Conservation (phyloP, 177 flowering plant genomes). For the Tripterygium wilfordii region DNA sequence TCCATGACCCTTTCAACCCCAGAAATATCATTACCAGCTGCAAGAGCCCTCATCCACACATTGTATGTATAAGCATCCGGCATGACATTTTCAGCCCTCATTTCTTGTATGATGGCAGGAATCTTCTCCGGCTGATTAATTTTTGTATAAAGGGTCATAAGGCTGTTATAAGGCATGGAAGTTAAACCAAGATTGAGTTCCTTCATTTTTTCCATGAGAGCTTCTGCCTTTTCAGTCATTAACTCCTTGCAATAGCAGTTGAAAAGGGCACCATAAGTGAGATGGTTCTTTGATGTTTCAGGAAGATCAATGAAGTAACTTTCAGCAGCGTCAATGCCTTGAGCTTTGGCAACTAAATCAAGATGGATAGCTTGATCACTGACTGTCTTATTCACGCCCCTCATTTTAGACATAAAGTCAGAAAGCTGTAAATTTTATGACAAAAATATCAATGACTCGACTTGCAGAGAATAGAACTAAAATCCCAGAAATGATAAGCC, state of each 20-base stretch:
- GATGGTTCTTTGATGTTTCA: conserved; percentile 72
- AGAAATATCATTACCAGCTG: conserved; percentile 65
- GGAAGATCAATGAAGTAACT: conserved; percentile 70
- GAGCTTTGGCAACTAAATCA: conserved; percentile 76
- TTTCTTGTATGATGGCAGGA: conserved; percentile 68
- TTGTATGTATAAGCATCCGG: conserved; percentile 72
- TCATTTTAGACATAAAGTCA: conserved; percentile 55
- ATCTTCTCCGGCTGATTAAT: conserved; percentile 58
- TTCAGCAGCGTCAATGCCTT: conserved; percentile 77
- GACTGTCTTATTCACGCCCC: conserved; percentile 80
- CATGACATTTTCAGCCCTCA: conserved; percentile 63
- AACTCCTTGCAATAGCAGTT: conserved; percentile 89
- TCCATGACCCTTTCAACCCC: conserved; percentile 88
- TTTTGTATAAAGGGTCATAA: conserved; percentile 84
- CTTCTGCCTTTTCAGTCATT: conserved; percentile 82
- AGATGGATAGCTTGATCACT: conserved; percentile 93
- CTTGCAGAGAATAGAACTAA: too few relatives aligned
- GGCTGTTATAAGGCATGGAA: conserved; percentile 84
- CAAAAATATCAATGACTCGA: too few relatives aligned
- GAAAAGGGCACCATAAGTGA: conserved; percentile 78
- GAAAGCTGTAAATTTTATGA: conserved; percentile 48
- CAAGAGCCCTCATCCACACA: conserved; percentile 92
- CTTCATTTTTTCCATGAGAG: conserved; percentile 86
- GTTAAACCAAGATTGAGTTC: conserved; percentile 57
- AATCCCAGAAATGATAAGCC: too few relatives aligned